Evolutionary conservation across 371 early-diverging fungal genomes (phyloP).

Genomic region (Dinochytrium kinnereticum): DNA sequence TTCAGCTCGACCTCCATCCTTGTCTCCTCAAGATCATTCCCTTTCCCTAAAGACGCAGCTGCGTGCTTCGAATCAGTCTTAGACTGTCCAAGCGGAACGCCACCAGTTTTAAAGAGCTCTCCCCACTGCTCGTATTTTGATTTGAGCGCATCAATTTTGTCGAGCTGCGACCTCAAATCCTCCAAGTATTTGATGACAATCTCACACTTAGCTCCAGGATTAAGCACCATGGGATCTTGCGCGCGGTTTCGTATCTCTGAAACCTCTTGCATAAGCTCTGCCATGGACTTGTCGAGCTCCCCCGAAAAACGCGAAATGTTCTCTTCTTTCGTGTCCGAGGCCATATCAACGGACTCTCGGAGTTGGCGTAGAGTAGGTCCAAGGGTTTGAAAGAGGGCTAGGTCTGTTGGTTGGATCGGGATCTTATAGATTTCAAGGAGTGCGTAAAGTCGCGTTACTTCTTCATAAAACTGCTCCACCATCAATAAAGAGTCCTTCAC

Average conservation of each 20-base stretch:
- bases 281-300: slow-evolving; percentile 47
- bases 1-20: slow-evolving; percentile 53
- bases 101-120: slow-evolving; percentile 47
- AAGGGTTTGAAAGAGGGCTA: slow-evolving; percentile 55
- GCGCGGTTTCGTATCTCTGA: slow-evolving; percentile 50
- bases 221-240: slow-evolving; percentile 54
- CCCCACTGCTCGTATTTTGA: slow-evolving; percentile 48
- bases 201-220: slow-evolving; percentile 28
- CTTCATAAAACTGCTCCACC: slow-evolving; percentile 43
- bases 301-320: slow-evolving; percentile 45
- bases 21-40: slow-evolving; percentile 45
- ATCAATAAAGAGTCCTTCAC: slow-evolving; percentile 42
- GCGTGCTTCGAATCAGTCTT: slow-evolving; percentile 18
- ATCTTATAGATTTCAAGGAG: slow-evolving; percentile 50
- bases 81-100: slow-evolving; percentile 22
- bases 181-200: slow-evolving; percentile 36
- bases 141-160: slow-evolving; percentile 41
- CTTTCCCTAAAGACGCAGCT: slow-evolving; percentile 6
- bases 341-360: slow-evolving; percentile 50
- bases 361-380: slow-evolving; percentile 48
- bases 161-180: slow-evolving; percentile 38
- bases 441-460: slow-evolving; percentile 44
- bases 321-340: slow-evolving; percentile 52
- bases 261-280: slow-evolving; percentile 45
- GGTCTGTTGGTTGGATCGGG: slow-evolving; percentile 53